A percentile compares a stretch with the other conserved stretches of the same genome.
phyloP scores from a whole-genome alignment of 306 rosid genomes.

The Coriaria nepalensis region DNA sequence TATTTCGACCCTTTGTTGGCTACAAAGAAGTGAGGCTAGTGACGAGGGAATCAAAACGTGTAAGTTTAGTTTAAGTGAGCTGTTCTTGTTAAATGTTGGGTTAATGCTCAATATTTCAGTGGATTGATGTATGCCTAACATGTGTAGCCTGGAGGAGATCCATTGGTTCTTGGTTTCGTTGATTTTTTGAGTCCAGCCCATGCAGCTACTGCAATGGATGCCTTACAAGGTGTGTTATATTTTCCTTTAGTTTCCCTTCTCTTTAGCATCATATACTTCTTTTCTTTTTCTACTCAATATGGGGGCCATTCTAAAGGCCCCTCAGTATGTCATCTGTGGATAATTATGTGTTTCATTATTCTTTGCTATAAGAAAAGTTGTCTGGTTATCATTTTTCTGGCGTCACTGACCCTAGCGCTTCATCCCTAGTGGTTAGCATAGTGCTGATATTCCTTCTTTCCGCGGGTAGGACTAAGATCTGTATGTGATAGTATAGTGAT shows the following conservation, averaged over 20 bases:
- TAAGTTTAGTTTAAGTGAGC: slow-evolving; percentile 28
- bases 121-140: slow-evolving; percentile 20
- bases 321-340: slow-evolving; percentile 1
- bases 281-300: neutral
- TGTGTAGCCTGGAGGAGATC: slow-evolving; percentile 94
- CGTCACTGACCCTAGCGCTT: no score
- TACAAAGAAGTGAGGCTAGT: slow-evolving; percentile 99
- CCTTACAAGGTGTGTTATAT: slow-evolving; percentile 68
- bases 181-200: slow-evolving; percentile 93
- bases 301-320: neutral
- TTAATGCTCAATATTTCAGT: slow-evolving; percentile 8
- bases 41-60: slow-evolving; percentile 91
- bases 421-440: no score
- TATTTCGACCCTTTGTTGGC: slow-evolving; percentile 96
- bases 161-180: slow-evolving; percentile 86
- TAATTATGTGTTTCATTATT: neutral
- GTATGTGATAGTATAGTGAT: neutral
- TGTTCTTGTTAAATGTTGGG: slow-evolving; percentile 10
- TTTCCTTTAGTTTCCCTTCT: slow-evolving; percentile 12
- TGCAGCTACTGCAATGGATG: slow-evolving; percentile 97
- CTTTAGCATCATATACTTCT: neutral
- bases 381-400: neutral
- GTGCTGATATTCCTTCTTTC: neutral
- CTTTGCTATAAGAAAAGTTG: neutral
- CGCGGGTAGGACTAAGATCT: neutral